Base-by-base conservation (phyloP, 192 early-diverging fungal species). In the Backusella macrospora region DNA sequence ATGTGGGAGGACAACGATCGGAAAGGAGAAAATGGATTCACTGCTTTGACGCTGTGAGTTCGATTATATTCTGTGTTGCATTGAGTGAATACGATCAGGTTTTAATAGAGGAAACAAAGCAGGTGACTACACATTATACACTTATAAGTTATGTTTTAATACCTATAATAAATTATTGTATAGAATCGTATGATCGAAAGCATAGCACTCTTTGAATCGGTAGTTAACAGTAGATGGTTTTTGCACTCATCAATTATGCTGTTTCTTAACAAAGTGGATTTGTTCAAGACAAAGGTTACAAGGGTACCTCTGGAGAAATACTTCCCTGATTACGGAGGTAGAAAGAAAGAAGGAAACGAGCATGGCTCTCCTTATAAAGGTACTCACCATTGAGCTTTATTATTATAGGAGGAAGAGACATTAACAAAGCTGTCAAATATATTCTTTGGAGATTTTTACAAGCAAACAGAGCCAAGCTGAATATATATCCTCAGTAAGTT, bases 71-170 rank as follows among this genome's bases (percentile, higher is more conserved):
- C 79, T 96, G 95, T 75, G 92, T 96, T 21, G 94, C 95, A 1
- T 79, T 96, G 73, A 94, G 91, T 79, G 95, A 96, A 86, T 98
- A 96, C 82, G 94, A 98, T 80, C 96, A 96, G 81, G 90, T 93
- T 2, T 80, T 96, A 39, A 82, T 96, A 12, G 96, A 98, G 65
- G 96, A 98, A 76, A 84, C 89, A 8, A 85, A 78, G 39, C 87
- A 90, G 80, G 86, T 89, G 83, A 73, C 29, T 46, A 59, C 18
- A 38, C 12, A 7, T 59, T 45, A 49, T 49, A 12, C 4, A 67
- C 40, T 38, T 38, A 52, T 34, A 15, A 43, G 9, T 9, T 46
- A 67, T 2, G 29, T 3, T 16, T 18, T 15, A 15, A 42, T 71
- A 43, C n/a, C 18, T 52, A 64, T 39, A 44, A 23, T 8, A 38